Base-by-base conservation (phyloP, 768 basidiomycete species). In the Cyclocybe aegerita region DNA sequence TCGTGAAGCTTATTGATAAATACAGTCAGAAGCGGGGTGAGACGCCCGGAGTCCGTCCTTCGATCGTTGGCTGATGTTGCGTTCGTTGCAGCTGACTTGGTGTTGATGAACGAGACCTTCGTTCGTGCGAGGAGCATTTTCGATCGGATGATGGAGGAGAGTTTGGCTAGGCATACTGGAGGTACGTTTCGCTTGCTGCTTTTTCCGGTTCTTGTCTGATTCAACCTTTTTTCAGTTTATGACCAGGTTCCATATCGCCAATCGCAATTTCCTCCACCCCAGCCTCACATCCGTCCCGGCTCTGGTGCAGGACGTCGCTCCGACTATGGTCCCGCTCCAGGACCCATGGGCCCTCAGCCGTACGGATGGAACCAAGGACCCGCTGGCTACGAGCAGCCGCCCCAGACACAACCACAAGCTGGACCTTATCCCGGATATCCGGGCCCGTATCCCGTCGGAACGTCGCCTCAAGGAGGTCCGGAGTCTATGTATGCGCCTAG, bases 1-100 rank as follows among this genome's bases (percentile, higher is more conserved):
- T 98, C 55, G 94, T 97, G 54, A 93, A 94, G 62, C 70, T 98
- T 47, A 97, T 98, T 55, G 93, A 97, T 65, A 97, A 94, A 73
- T 98, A 98, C 64, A 93, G 88, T 59, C 93, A 96, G 74, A 97
- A 98, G 72, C 78, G 93, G 70, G 79, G 79, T 77, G 51, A 29
- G 44, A 81, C 47, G 46, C 29, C 16, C 2, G 9, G 9, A 12
- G 9, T 12, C 15, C 4, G 29, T 47, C 31, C 14, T 36, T 10
- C 3, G 23, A 23, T 37, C 36, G 15, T 38, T 47, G 35, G 17
- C 7, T 15, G 38, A 16, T n/a, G 17, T 31, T 9, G 1, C 44
- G 7, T 69, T 12, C 43, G 15, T 10, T 48, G 10, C 58, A 96
- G 95, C 94, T 49, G 96, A 98, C 67, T 76, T 98, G 31, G 87